These are phyloP conservation scores for Cardiosporidium cionae DNA, from an alignment of 169 alveolate species.

Conservation along the genomic window DNA sequence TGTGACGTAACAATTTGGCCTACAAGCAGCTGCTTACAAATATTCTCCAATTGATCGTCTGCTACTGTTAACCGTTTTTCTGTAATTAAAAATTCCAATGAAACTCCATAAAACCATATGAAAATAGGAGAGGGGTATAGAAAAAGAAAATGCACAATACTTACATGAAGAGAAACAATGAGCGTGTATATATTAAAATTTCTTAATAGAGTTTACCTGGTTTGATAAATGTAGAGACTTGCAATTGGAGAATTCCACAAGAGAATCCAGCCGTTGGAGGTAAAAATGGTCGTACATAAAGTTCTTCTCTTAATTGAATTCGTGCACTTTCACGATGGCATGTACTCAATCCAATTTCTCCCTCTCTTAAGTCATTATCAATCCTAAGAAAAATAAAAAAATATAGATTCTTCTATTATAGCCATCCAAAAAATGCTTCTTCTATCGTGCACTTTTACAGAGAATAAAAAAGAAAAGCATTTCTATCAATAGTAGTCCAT, in stretches of 20 bases:
- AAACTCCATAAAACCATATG: background rate
- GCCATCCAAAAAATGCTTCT: too few species aligned
- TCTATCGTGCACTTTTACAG: too few species aligned
- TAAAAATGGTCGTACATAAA: background rate
- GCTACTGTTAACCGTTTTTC: background rate
- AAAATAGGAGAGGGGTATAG: background rate
- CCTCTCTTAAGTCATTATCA: conserved; percentile 8
- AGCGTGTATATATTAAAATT: background rate
- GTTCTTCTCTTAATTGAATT: conserved; percentile 17
- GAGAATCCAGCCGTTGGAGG: background rate
- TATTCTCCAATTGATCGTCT: conserved; percentile 16
- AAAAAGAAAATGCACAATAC: background rate
- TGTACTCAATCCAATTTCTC: conserved; percentile 26
- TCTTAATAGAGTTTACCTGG: conserved; percentile 7
- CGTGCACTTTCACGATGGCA: conserved; percentile 26
- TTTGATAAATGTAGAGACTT: conserved; percentile 22
- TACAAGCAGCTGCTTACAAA: background rate
- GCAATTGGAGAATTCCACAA: conserved; percentile 6
- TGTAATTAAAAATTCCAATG: background rate
- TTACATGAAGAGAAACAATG: background rate
- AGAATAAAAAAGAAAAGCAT: too few species aligned
- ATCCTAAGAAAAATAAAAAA: conserved; percentile 1
- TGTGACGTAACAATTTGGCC: conserved; percentile 11
- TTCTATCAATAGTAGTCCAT: too few species aligned
- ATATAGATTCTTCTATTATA: background rate